Base-by-base conservation (phyloP, 2,329 filamentous ascomycete genomes). In the Fusarium duplospermum region DNA sequence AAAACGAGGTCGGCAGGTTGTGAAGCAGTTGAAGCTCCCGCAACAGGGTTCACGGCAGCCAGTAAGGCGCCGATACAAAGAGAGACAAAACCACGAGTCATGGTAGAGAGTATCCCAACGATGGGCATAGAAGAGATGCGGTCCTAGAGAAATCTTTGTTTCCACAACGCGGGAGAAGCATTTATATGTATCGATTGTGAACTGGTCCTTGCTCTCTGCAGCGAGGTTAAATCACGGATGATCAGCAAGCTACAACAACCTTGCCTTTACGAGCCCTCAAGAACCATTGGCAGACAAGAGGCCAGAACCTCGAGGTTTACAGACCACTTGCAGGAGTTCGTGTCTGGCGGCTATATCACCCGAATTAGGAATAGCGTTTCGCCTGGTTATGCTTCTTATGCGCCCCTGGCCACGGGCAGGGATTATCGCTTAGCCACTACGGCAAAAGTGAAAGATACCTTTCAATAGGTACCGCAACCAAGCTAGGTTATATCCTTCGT, bases 1-100 rank as follows among this genome's bases (percentile, higher is more conserved):
- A 80, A 74, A 27, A 80, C 78, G 3, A 74, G 64, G 40, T 80
- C 77, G 3, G 77, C 77, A 1, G 71, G 33, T 14, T 47, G 40
- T 24, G 52, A 29, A 36, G 16, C 24, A 4, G 20, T 24, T 24
- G 54, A 35, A 47, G 60, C 62, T 45, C 35, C 64, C 10, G 38
- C 47, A 4, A 33, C 42, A 8, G 67, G 67, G 18, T 36, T 27
- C 6, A 59, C 35, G 57, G 67, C 62, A 27, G 70, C 76, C 31
- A 69, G 6, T 6, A 77, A 29, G 4, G 71, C 73, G 60, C 75
- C 52, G 18, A 67, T 24, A 18, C 63, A 70, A n/a, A 76, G 50
- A n/a, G 64, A 60, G 20, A 71, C 31, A 45, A 75, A 50, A 65
- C 72, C 62, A 38, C 72, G 69, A 62, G 70, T 67, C 73, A 75